Evolutionary conservation across 331 rosid genomes (phyloP).

Genomic region (Acacia concinna): DNA sequence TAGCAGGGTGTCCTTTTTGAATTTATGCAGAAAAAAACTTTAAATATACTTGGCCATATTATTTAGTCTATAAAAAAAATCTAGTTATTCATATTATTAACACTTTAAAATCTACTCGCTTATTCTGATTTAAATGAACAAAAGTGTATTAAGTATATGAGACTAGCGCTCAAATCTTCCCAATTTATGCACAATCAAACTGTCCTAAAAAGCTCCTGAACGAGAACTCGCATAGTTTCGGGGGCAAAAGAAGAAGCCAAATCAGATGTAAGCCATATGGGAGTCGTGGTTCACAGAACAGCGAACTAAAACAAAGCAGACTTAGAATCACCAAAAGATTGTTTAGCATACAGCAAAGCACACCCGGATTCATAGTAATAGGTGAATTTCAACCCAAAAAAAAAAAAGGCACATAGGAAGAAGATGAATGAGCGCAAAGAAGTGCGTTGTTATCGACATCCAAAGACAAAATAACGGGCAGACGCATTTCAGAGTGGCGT

Average conservation of each 20-base stretch:
- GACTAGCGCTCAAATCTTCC: neutral
- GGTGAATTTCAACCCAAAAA: neutral
- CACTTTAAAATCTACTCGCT: neutral
- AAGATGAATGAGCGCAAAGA: neutral
- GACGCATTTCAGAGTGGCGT: neutral
- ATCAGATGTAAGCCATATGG: conserved; percentile 2
- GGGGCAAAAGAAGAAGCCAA: conserved; percentile 20
- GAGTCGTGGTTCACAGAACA: neutral
- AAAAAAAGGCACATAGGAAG: neutral
- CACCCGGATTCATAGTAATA: neutral
- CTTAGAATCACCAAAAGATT: neutral
- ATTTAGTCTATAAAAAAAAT: neutral
- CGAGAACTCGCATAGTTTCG: conserved; percentile 8
- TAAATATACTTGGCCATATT: neutral
- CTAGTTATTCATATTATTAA: neutral
- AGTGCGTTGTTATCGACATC: neutral
- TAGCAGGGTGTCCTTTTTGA: conserved; percentile 16
- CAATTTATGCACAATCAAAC: neutral
- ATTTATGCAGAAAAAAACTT: neutral
- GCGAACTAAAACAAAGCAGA: neutral
- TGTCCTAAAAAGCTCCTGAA: neutral
- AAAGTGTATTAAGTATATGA: neutral
- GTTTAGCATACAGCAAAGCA: neutral
- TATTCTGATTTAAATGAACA: neutral
- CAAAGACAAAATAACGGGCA: neutral